phyloP scores from a whole-genome alignment of 2,329 filamentous ascomycete genomes.

The Penicillium sp. region DNA sequence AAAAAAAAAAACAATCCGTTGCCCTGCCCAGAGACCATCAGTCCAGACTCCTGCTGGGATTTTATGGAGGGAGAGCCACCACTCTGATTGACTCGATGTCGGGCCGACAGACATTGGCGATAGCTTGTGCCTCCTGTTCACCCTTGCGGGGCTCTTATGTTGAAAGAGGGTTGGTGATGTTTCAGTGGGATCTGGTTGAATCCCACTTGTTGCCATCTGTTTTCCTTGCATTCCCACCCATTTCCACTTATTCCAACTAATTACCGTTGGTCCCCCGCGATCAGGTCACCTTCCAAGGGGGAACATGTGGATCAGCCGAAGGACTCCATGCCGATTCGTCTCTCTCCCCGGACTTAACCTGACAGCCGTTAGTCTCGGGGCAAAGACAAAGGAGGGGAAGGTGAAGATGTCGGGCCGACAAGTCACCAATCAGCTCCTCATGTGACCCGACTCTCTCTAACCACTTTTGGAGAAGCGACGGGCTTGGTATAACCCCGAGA shows the following conservation, averaged over 20 bases:
- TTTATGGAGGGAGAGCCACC: neutral
- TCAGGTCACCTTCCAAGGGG: neutral
- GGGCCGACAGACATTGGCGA: neutral
- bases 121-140: neutral
- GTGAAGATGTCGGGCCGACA: constrained; percentile 3
- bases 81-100: constrained; percentile 6
- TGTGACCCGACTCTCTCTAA: neutral
- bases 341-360: neutral
- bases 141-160: neutral
- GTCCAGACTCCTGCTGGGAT: neutral
- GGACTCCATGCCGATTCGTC: neutral
- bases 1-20: neutral
- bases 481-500: neutral
- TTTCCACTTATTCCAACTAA: neutral
- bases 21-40: neutral
- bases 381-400: neutral
- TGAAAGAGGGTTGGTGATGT: neutral
- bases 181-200: neutral
- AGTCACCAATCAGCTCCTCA: neutral
- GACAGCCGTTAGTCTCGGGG: neutral
- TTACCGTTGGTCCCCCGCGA: too few relatives aligned
- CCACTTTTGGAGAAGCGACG: neutral
- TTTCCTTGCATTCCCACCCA: neutral
- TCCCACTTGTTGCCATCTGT: neutral
- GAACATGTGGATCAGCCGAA: neutral